Conservation (phyloP, 2,329 filamentous ascomycete species). For the Ophiostoma australiae region DNA sequence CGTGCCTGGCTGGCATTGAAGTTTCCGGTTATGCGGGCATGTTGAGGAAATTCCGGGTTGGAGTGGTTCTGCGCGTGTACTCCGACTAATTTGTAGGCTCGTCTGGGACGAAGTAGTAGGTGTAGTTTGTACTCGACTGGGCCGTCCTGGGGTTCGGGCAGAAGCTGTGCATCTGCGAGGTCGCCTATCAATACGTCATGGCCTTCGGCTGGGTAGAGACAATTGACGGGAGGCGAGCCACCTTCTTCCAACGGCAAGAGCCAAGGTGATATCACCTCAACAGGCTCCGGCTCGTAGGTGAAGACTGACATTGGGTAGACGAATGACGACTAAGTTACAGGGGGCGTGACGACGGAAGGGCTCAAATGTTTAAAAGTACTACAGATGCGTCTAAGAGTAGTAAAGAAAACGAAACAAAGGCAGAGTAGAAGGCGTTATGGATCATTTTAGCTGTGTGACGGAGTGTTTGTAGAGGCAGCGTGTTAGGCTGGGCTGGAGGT, state of each 20-base stretch:
- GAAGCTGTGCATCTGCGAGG: slow-evolving; percentile 67
- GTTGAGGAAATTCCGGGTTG: slow-evolving; percentile 31
- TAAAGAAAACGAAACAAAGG: slow-evolving; percentile 19
- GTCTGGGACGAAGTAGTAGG: slow-evolving; percentile 71
- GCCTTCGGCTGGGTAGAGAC: slow-evolving; percentile 17
- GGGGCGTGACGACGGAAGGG: background rate
- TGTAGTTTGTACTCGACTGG: slow-evolving; percentile 97
- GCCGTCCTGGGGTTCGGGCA: slow-evolving; percentile 87
- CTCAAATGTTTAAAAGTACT: background rate
- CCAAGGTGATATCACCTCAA: slow-evolving; percentile 88
- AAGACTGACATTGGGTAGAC: slow-evolving; percentile 77
- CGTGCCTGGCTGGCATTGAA: slow-evolving; percentile 55
- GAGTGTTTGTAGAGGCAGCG: background rate
- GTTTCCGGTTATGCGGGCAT: slow-evolving; percentile 27
- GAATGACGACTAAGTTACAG: background rate
- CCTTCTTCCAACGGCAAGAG: slow-evolving; percentile 40
- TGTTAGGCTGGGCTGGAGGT: background rate
- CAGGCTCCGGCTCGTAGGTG: slow-evolving; percentile 85
- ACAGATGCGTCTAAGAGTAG: slow-evolving; percentile 10
- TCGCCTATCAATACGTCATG: slow-evolving; percentile 41
- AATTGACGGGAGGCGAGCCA: slow-evolving; percentile 27
- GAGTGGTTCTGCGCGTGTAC: slow-evolving; percentile 31
- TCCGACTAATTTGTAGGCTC: slow-evolving; percentile 50
- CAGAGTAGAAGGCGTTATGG: slow-evolving; percentile 6
- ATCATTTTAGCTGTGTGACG: slow-evolving; percentile 25